A percentile compares a stretch with the other conserved stretches of the same genome.
phyloP scores from a whole-genome alignment of 768 basidiomycete species.

The Gelatoporia subvermispora region DNA sequence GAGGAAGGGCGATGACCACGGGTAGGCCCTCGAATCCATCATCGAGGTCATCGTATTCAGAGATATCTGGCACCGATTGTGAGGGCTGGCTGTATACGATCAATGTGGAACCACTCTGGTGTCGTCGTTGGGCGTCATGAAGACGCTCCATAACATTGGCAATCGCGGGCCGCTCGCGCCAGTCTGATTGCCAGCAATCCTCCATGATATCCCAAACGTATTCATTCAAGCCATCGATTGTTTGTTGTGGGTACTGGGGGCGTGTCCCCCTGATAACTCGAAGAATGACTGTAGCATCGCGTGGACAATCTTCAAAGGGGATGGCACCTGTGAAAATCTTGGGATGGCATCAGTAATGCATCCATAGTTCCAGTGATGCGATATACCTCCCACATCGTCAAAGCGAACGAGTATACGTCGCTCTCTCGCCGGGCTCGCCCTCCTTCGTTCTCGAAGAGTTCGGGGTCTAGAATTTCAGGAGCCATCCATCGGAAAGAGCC shows the following conservation, averaged over 20 bases:
- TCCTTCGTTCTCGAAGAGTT: background rate
- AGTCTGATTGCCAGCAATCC: conserved; percentile 2
- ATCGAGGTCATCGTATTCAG: too few species aligned
- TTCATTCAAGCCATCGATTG: background rate
- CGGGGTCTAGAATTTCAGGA: conserved; percentile 15
- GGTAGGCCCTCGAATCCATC: too few species aligned
- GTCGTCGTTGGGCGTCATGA: background rate
- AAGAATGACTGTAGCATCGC: background rate
- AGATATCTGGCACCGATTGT: too few species aligned
- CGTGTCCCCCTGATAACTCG: background rate
- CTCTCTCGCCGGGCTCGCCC: conserved; percentile 3
- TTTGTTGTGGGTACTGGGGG: background rate
- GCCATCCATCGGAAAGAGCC: conserved; percentile 18
- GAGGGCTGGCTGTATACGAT: too few species aligned
- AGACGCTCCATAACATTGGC: background rate
- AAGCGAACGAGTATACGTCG: conserved; percentile 17
- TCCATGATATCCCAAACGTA: conserved; percentile 6
- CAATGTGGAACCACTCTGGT: too few species aligned
- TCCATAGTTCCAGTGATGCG: background rate
- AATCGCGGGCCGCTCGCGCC: background rate
- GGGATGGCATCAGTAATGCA: background rate
- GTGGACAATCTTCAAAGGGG: background rate
- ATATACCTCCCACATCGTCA: conserved; percentile 14
- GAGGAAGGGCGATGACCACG: too few species aligned
- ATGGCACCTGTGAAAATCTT: conserved; percentile 2